A percentile compares a stretch with the other conserved stretches of the same genome.
Evolutionary conservation across 2,329 filamentous ascomycete genomes (phyloP).

Genomic region (Endoconidiophora polonica): DNA sequence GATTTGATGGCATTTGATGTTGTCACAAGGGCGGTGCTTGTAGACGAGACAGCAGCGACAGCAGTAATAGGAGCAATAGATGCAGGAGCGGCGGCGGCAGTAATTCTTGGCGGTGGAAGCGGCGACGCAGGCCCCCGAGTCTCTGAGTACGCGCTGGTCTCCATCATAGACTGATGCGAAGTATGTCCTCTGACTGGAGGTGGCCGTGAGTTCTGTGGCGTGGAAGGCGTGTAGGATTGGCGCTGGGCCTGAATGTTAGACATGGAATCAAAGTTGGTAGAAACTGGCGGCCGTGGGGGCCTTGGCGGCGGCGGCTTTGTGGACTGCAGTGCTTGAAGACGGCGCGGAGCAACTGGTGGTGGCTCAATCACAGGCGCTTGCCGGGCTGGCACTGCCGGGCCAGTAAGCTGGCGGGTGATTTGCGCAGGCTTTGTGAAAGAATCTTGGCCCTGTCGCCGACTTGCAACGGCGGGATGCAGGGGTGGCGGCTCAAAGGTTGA

Average conservation of each 20-base stretch:
- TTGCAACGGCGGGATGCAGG: constrained; percentile 6
- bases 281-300: constrained; percentile 5
- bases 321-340: constrained; percentile 4
- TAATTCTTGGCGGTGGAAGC: constrained; percentile 6
- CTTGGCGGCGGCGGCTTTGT: constrained; percentile 10
- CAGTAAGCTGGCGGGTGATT: constrained; percentile 11
- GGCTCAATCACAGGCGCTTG: constrained; percentile 7
- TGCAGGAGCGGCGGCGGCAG: constrained; percentile 14
- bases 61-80: constrained; percentile 8
- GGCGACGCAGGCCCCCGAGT: constrained; percentile 1
- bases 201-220: constrained; percentile 7
- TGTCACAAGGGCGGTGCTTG: constrained; percentile 10
- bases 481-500: constrained; percentile 11
- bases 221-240: constrained; percentile 2
- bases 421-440: constrained; percentile 3
- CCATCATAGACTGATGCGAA: constrained; percentile 11
- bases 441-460: constrained; percentile 8
- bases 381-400: constrained; percentile 6
- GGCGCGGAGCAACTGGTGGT: constrained; percentile 7
- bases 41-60: constrained; percentile 13
- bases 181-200: constrained; percentile 8
- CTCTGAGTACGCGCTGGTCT: constrained; percentile 3
- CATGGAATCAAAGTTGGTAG: constrained; percentile 4
- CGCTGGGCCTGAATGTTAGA: not conserved
- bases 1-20: constrained; percentile 14